Conservation (phyloP, 345 rosid species). For the Acer negundo region DNA sequence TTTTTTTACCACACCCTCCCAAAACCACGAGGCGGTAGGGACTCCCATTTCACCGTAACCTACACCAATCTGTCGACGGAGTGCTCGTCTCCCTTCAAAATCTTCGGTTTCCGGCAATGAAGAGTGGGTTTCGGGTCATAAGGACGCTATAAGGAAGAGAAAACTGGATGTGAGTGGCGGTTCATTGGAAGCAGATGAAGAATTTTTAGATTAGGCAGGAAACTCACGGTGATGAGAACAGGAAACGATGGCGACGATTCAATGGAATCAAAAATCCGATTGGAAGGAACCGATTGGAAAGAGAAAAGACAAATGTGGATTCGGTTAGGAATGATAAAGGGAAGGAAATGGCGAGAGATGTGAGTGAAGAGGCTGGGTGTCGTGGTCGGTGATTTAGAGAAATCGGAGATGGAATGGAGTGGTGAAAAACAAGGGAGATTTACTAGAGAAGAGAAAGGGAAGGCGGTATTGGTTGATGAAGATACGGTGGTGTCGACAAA, state of each 20-base stretch:
- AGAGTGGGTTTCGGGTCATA: neutral
- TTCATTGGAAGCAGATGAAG: conserved; percentile 5
- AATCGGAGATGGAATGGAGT: conserved; percentile 6
- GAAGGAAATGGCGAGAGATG: conserved; percentile 14
- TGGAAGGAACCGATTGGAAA: too few species aligned
- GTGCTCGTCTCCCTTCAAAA: conserved; percentile 48
- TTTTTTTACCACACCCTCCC: conserved; percentile 67
- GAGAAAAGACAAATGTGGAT: neutral
- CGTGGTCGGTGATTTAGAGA: neutral
- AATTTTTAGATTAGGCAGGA: conserved; percentile 55
- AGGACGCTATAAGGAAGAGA: conserved; percentile 20
- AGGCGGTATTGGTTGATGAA: conserved; percentile 35
- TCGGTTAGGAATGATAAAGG: conserved; percentile 17
- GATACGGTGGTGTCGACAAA: neutral
- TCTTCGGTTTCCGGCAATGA: neutral
- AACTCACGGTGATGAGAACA: conserved; percentile 33
- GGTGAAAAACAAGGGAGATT: conserved; percentile 27
- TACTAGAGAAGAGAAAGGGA: conserved; percentile 63
- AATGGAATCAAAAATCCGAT: neutral
- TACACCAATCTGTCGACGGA: conserved; percentile 38
- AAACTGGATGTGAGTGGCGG: conserved; percentile 20
- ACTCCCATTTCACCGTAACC: conserved; percentile 19
- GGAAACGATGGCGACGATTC: conserved; percentile 10
- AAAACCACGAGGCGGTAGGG: conserved; percentile 35
- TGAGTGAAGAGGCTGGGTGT: conserved; percentile 5